Evolutionary conservation across 2,329 filamentous ascomycete genomes (phyloP).

Genomic region (Keithomyces neogunnii): DNA sequence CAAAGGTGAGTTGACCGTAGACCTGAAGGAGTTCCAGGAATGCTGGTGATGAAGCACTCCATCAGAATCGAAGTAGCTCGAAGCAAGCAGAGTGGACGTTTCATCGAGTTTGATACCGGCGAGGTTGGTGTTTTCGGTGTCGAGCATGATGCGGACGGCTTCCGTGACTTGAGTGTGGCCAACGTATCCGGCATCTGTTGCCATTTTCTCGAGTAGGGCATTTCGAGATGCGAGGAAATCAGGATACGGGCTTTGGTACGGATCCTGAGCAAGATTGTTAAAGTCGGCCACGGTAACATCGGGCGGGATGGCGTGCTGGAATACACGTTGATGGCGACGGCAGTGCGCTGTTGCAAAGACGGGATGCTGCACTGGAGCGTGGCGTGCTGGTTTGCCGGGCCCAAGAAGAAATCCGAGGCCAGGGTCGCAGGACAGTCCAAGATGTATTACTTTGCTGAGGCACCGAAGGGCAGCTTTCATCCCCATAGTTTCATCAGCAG

Average conservation of each 20-base stretch:
- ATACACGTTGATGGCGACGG: conserved; percentile 14
- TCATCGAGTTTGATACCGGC: conserved; percentile 24
- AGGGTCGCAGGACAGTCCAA: conserved; percentile 60
- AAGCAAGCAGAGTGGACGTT: conserved; percentile 7
- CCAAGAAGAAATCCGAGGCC: conserved; percentile 60
- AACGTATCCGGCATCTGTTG: conserved; percentile 25
- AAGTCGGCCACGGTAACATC: conserved; percentile 13
- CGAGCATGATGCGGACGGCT: conserved; percentile 25
- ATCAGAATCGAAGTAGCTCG: not conserved
- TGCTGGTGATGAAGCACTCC: not conserved
- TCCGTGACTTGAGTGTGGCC: conserved; percentile 19
- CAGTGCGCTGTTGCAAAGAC: conserved; percentile 26
- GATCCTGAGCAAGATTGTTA: conserved; percentile 14
- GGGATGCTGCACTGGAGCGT: conserved; percentile 26
- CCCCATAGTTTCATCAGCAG: conserved; percentile 52
- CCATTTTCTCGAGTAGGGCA: conserved; percentile 26
- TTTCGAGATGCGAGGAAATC: not conserved
- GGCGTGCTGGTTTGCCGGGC: conserved; percentile 45
- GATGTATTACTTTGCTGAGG: conserved; percentile 46
- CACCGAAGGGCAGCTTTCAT: conserved; percentile 54
- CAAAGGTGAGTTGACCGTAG: conserved; percentile 21
- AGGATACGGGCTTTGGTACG: conserved; percentile 17
- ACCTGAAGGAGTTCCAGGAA: conserved; percentile 9
- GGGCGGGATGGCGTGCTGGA: not conserved
- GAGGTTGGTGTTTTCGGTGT: conserved; percentile 23